Conservation (phyloP, 805 yeast genomes). For the Kodamaea sagamina region DNA sequence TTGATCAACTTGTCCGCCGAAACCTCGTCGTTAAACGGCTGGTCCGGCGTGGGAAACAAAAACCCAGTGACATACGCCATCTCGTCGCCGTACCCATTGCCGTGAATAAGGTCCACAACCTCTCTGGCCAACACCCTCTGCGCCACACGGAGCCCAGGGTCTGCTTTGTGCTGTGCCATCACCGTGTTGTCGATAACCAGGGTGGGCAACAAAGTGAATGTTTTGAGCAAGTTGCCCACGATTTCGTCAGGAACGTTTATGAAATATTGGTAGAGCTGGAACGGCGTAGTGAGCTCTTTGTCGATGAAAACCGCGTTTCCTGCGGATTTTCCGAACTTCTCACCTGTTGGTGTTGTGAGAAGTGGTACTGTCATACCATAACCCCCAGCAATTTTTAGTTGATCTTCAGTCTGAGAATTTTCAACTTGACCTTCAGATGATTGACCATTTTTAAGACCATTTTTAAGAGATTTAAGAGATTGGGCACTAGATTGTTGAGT, state of each 20-base stretch:
- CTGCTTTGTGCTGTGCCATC: constrained; percentile 50
- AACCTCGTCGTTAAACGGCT: constrained; percentile 47
- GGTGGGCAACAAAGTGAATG: constrained; percentile 77
- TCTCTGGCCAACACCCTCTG: constrained; percentile 81
- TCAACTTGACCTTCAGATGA: too few relatives aligned
- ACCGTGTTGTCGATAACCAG: constrained; percentile 53
- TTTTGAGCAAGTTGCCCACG: constrained; percentile 64
- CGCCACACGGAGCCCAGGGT: constrained; percentile 68
- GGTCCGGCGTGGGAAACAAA: constrained; percentile 60
- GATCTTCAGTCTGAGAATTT: too few relatives aligned
- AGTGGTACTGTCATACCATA: constrained; percentile 90
- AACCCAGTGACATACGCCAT: constrained; percentile 69
- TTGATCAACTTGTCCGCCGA: constrained; percentile 50
- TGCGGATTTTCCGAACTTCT: constrained; percentile 94
- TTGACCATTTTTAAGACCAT: too few relatives aligned
- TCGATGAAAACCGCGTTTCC: constrained; percentile 94
- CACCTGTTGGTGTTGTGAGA: constrained; percentile 84
- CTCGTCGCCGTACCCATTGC: constrained; percentile 68
- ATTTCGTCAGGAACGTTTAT: constrained; percentile 78
- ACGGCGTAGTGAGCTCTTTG: constrained; percentile 71
- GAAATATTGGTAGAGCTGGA: constrained; percentile 82
- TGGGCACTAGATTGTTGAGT: too few relatives aligned
- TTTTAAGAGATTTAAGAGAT: too few relatives aligned
- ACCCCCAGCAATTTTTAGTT: constrained; percentile 37
- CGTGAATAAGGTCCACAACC: constrained; percentile 86